Evolutionary conservation across 2,329 filamentous ascomycete species (phyloP), one percentile per base, ranked within the genome.

Genomic region (Mycosphaerella sp.): DNA sequence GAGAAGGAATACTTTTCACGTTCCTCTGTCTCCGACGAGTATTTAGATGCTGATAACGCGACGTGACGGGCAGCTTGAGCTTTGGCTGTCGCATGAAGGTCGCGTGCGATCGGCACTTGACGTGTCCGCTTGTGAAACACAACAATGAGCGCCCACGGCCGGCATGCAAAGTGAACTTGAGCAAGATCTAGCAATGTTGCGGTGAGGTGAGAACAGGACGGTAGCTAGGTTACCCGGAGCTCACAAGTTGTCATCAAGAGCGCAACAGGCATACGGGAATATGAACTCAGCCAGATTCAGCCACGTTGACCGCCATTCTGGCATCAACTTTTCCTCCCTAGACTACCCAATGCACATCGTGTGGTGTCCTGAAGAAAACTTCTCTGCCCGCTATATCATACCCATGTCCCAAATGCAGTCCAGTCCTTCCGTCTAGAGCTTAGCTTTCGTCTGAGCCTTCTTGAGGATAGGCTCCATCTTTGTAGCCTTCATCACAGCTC

Each of bases 401-500:
- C 34, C 34, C 11, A 34, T 41, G 31, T 47, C 42, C 52, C 34
- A 49, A 38, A 51, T 48, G 43, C 55, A 44, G 29, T 40, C 5
- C 17, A 11, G 38, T 5, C 26, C 11, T 32, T 55, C 23, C 23
- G 29, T 73, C 77, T 83, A 91, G 75, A 95, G 76, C 81, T 95
- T 95, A 64, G 88, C 81, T 80, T 89, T 87, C 67, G 76, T 79
- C 77, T 89, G 86, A 38, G 88, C 87, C 80, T 90, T 93, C 80
- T 89, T 90, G 62, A 95, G 76, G 67, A 97, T 86, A 40, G 89
- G 87, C 75, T 96, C 90, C 74, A 96, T 83, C 84, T 95, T 95
- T 57, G 91, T 96, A 38, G 93, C 87, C 82, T 96, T 96, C 92
- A 97, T 97, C 58, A 97, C 84, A 72, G 97, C 90, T 60, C 93